Evolutionary conservation across 202 grass and related monocot genomes (phyloP).

Genomic region (Zoysia matrella): DNA sequence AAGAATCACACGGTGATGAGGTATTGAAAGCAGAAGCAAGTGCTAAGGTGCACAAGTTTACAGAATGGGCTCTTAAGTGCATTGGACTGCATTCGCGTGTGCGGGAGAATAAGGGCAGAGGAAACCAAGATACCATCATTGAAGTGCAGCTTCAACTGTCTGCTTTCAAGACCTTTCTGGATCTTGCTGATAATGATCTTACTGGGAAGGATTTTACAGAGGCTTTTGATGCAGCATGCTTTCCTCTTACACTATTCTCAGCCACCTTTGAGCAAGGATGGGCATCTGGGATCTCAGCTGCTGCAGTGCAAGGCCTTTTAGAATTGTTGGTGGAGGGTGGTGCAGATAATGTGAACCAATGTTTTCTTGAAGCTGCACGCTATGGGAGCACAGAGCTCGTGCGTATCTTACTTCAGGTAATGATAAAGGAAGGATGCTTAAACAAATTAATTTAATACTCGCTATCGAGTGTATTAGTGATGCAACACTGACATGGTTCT

Average conservation of each 20-base stretch:
- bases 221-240: slow-evolving; percentile 98
- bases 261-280: slow-evolving; percentile 84
- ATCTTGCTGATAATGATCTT: slow-evolving; percentile 87
- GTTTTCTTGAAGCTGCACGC: slow-evolving; percentile 96
- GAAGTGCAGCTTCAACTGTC: slow-evolving; percentile 83
- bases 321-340: slow-evolving; percentile 96
- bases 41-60: slow-evolving; percentile 93
- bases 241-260: slow-evolving; percentile 93
- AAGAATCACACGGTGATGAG: slow-evolving; percentile 94
- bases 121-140: slow-evolving; percentile 72
- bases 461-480: neutral
- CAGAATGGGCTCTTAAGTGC: slow-evolving; percentile 95
- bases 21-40: slow-evolving; percentile 91
- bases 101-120: slow-evolving; percentile 59
- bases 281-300: slow-evolving; percentile 75
- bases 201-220: slow-evolving; percentile 98
- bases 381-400: slow-evolving; percentile 98
- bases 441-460: neutral
- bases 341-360: slow-evolving; percentile 98
- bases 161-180: slow-evolving; percentile 92
- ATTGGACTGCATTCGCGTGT: slow-evolving; percentile 75
- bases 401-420: slow-evolving; percentile 92
- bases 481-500: slow-evolving; percentile 29
- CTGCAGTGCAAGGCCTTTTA: slow-evolving; percentile 79
- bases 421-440: slow-evolving; percentile 16